Percentiles rank a stretch among this genome's conserved stretches.
Evolutionary conservation across 2,329 filamentous ascomycete species (phyloP).

Genomic region (Xylaria polymorpha): DNA sequence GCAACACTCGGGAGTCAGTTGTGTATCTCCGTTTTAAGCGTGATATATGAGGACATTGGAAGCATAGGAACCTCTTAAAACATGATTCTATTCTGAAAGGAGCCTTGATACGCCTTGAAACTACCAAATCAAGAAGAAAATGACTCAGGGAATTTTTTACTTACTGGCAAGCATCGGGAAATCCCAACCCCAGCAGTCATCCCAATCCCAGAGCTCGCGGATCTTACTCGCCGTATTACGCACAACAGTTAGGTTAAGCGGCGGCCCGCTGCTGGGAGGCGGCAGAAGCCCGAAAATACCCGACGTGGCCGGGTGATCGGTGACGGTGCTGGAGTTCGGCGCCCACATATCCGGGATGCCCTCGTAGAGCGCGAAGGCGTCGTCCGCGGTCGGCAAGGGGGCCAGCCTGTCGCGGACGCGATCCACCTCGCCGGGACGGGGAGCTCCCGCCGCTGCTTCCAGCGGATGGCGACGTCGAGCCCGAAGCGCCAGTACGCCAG

Average conservation of each 20-base stretch:
- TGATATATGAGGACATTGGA: not conserved
- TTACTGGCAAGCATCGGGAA: constrained; percentile 57
- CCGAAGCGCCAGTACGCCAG: constrained; percentile 72
- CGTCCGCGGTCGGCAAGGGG: constrained; percentile 61
- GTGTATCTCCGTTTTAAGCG: not conserved
- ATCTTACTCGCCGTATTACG: constrained; percentile 55
- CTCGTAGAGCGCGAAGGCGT: constrained; percentile 66
- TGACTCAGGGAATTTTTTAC: not conserved
- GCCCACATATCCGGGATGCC: constrained; percentile 59
- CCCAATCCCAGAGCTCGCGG: constrained; percentile 53
- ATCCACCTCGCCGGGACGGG: constrained; percentile 59
- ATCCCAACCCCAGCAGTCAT: constrained; percentile 58
- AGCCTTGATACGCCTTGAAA: not conserved
- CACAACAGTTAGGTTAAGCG: constrained; percentile 52
- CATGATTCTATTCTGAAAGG: not conserved
- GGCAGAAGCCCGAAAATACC: constrained; percentile 58
- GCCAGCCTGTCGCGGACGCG: constrained; percentile 64
- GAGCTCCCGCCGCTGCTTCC: constrained; percentile 62
- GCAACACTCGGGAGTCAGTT: not conserved
- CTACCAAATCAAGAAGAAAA: not conserved
- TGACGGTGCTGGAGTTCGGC: constrained; percentile 51
- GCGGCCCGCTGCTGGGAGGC: constrained; percentile 51
- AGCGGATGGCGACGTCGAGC: constrained; percentile 63
- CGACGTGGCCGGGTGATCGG: constrained; percentile 58
- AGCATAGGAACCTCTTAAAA: not conserved